Conservation (phyloP, 2,329 filamentous ascomycete genomes). For the Botrytis medusae region DNA sequence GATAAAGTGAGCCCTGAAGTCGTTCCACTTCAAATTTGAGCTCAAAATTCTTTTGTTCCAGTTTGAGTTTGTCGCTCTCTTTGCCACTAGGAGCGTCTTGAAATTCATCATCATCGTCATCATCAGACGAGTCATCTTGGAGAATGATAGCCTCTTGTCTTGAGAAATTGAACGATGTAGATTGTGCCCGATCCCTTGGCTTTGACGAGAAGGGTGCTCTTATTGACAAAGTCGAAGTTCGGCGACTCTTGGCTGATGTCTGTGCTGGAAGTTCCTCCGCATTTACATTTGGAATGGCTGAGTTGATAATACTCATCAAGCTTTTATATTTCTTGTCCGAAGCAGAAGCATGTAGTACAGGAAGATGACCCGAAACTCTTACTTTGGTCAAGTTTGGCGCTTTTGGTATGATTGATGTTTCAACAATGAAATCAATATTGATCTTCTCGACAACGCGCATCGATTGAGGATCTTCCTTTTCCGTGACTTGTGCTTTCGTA, state of each 20-base stretch:
- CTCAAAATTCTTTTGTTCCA: constrained; percentile 90
- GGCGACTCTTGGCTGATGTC: constrained; percentile 19
- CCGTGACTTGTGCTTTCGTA: constrained; percentile 76
- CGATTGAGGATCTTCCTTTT: constrained; percentile 65
- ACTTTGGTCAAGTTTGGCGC: constrained; percentile 90
- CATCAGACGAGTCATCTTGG: constrained; percentile 57
- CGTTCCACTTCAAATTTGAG: constrained; percentile 96
- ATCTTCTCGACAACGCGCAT: constrained; percentile 94
- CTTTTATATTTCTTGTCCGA: constrained; percentile 97
- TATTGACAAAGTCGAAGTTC: constrained; percentile 24
- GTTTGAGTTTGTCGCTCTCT: constrained; percentile 59
- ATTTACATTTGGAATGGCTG: constrained; percentile 84
- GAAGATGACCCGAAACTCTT: constrained; percentile 85
- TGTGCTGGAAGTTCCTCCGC: constrained; percentile 44
- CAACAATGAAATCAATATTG: constrained; percentile 95
- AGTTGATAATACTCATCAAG: constrained; percentile 93
- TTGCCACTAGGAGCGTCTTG: constrained; percentile 64
- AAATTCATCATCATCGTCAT: constrained; percentile 61
- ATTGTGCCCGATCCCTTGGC: constrained; percentile 56
- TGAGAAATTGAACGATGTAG: constrained; percentile 73
- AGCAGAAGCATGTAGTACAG: constrained; percentile 85
- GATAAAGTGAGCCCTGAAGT: constrained; percentile 87
- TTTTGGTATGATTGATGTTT: constrained; percentile 95
- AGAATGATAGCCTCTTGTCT: constrained; percentile 75
- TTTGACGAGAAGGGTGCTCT: constrained; percentile 39